These are phyloP conservation scores for Ophiostoma perfectum DNA, from an alignment of 2,329 filamentous ascomycete genomes.

Conservation along the genomic window DNA sequence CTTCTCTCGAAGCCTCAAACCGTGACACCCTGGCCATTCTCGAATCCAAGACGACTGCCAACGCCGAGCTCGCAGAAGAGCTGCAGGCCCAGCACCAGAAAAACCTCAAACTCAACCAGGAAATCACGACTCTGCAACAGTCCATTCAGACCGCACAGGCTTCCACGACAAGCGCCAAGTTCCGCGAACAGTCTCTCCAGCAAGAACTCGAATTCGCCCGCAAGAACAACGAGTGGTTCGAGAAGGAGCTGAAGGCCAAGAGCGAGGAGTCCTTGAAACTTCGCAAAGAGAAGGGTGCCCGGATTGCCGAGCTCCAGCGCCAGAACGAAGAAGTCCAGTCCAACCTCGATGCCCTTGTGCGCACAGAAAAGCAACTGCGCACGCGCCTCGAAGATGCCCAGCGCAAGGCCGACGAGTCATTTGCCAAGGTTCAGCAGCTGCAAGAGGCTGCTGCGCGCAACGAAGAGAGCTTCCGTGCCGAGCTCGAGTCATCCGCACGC, in stretches of 20 bases:
- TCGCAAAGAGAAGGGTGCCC: slow-evolving; percentile 88
- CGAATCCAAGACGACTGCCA: slow-evolving; percentile 80
- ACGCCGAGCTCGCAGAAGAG: slow-evolving; percentile 80
- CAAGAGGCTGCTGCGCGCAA: slow-evolving; percentile 75
- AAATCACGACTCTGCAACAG: slow-evolving; percentile 77
- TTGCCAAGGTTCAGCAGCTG: slow-evolving; percentile 75
- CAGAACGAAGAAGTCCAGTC: slow-evolving; percentile 79
- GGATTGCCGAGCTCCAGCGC: slow-evolving; percentile 81
- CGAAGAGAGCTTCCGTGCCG: slow-evolving; percentile 81
- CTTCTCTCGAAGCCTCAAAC: slow-evolving; percentile 84
- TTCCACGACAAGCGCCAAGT: slow-evolving; percentile 73
- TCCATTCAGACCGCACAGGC: slow-evolving; percentile 76
- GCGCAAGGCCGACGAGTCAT: slow-evolving; percentile 77
- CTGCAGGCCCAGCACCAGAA: slow-evolving; percentile 85
- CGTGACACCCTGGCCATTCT: slow-evolving; percentile 83
- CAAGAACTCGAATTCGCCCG: slow-evolving; percentile 86
- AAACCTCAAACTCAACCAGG: slow-evolving; percentile 73
- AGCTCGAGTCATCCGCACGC: slow-evolving; percentile 73
- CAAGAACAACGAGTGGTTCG: slow-evolving; percentile 88
- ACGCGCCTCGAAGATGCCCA: slow-evolving; percentile 77
- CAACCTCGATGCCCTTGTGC: slow-evolving; percentile 69
- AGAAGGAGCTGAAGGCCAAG: slow-evolving; percentile 86
- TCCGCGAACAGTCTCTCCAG: slow-evolving; percentile 81
- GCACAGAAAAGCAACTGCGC: slow-evolving; percentile 73
- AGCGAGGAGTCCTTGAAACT: slow-evolving; percentile 80